Evolutionary conservation across 768 basidiomycete genomes (phyloP), one percentile per base, ranked within the genome.

Genomic region (Lactifluus hygrophoroides): DNA sequence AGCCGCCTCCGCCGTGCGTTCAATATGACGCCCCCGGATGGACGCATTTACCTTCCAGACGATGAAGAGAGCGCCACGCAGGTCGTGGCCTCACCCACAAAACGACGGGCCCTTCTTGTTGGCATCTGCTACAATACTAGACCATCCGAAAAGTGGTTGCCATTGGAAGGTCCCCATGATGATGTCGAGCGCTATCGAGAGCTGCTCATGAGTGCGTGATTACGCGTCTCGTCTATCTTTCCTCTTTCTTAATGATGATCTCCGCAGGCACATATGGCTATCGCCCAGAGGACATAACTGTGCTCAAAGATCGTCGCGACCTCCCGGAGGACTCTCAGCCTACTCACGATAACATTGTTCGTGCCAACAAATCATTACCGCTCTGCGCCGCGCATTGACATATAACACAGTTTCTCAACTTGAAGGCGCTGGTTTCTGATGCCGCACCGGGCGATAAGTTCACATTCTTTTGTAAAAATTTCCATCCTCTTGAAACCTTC

Each of bases 391-490:
- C 25, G 17, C 27, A 37, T 44, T 50, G 21, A 43, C n/a, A 59
- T 16, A 3, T 17, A 3, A 3, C 11, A 14, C 46, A 66, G 67
- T 32, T 67, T n/a, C 47, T 46, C 3, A 58, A 64, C 34, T 54
- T 68, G 35, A 28, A 60, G 2, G 27, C 28, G 2, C 53, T 67
- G 25, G 63, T 68, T 43, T 17, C 40, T 27, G 64, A 58, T 42
- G 69, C 62, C 5, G 44, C 46, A 45, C 38, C 58, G 3, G 68
- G 65, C 34, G 69, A 70, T 32, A 57, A 17, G n/a, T 58, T 68
- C 21, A 62, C 56, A 19, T 69, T 70, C 43, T 56, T 69, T 19
- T 70, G 69, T 69, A n/a, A n/a, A 40, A 23, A 67, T 53, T 13
- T 13, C 27, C 32, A 1, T 19, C n/a, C 23, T 42, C 30, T 32